Percentiles rank a stretch among this genome's conserved stretches.
Conservation (phyloP, 805 yeast species). For the Torulaspora gathmanii region DNA sequence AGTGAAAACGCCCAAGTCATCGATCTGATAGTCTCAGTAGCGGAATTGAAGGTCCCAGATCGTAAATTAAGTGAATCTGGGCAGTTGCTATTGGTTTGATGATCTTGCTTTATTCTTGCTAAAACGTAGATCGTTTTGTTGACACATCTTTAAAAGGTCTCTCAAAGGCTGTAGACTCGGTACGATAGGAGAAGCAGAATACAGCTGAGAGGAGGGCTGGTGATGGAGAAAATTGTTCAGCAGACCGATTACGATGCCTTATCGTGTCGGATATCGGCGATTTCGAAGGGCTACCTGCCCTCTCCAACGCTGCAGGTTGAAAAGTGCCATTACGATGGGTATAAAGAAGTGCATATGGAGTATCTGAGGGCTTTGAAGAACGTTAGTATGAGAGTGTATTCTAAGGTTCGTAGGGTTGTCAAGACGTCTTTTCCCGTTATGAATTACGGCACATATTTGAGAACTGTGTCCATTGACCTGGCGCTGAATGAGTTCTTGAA, state of each 20-base stretch:
- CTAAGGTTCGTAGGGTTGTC: slow-evolving; percentile 20
- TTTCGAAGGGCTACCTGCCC: slow-evolving; percentile 43
- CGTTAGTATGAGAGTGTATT: slow-evolving; percentile 19
- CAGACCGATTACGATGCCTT: slow-evolving; percentile 66
- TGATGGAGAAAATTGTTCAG: slow-evolving; percentile 29
- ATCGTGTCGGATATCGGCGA: slow-evolving; percentile 58
- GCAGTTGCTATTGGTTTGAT: background rate
- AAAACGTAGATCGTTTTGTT: background rate
- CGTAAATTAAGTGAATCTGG: no score
- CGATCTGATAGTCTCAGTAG: no score
- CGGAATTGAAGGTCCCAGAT: no score
- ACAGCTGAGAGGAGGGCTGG: background rate
- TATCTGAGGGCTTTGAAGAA: slow-evolving; percentile 22
- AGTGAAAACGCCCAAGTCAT: no score
- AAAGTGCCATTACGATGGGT: slow-evolving; percentile 12
- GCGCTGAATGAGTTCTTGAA: slow-evolving; percentile 42
- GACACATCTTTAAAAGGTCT: background rate
- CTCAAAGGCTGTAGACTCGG: background rate
- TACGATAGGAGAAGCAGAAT: background rate
- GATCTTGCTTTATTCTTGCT: background rate
- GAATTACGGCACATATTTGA: slow-evolving; percentile 63
- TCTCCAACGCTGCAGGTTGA: slow-evolving; percentile 33
- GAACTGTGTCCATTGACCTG: slow-evolving; percentile 51
- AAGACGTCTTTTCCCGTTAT: slow-evolving; percentile 54
- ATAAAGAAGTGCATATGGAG: slow-evolving; percentile 22